Base-by-base conservation (phyloP, 1,284 basidiomycete genomes). In the Malassezia dermatis region DNA sequence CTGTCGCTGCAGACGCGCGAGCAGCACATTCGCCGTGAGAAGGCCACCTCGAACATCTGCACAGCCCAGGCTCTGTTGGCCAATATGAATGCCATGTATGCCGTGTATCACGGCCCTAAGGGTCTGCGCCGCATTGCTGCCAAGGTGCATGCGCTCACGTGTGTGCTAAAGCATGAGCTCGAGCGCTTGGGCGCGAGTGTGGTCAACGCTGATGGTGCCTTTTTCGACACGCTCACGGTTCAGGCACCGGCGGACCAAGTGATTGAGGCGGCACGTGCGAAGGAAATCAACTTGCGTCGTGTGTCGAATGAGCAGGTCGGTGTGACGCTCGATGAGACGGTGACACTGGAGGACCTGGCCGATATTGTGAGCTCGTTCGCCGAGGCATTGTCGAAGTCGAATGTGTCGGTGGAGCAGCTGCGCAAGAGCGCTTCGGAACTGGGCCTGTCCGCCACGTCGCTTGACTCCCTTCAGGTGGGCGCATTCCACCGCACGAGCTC, bases 141-240 rank as follows among this genome's bases (percentile, higher is more conserved):
- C 73, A 89, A 88, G 77, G 86, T 94, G 21, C 89, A 96, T 76
- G 81, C 83, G n/a, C 83, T 89, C 65, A 86, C 93, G 0, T 83
- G 84, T 56, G 80, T 90, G 53, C 82, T 96, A 64, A 84, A 83
- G 69, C 77, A 80, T 8, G 77, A 82, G 2, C 79, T 94, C 32
- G 82, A 85, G 66, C 73, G 78, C 44, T 80, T 87, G 28, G 90
- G 91, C 4, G 90, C 85, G 78, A 76, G 70, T 39, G 71, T 78
- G 58, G 63, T 73, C 54, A 80, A 80, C 75, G 74, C 76, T 64
- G 73, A 79, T 27, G 77, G 80, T 7, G 67, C 76, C 28, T 96
- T 86, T 80, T 98, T 98, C 76, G 94, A 96, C 76, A 95, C 89
- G 1, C 76, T 96, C 53, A 91, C 88, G n/a, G 78, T 98, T 64